phyloP scores from a whole-genome alignment of 1,139 yeast genomes.

The Hansenula lynferdii region DNA sequence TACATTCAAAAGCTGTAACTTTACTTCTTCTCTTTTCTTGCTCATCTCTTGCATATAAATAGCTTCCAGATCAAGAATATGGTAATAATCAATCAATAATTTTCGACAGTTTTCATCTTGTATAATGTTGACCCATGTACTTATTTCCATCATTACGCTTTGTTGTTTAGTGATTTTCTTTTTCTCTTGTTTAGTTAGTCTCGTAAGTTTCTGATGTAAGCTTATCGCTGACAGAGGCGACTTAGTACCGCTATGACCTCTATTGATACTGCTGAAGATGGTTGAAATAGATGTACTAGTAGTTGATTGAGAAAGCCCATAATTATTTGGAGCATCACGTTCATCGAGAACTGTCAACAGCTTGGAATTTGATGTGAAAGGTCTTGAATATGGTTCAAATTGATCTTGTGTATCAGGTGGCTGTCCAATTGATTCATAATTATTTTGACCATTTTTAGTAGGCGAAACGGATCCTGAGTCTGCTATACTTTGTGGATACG shows the following conservation, averaged over 20 bases:
- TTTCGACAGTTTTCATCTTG: slow-evolving; percentile 36
- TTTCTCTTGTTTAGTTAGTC: slow-evolving; percentile 31
- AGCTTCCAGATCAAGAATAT: slow-evolving; percentile 34
- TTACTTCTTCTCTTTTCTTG: slow-evolving; percentile 37
- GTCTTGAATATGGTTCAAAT: neutral
- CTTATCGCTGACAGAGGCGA: slow-evolving; percentile 18
- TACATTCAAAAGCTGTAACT: slow-evolving; percentile 39
- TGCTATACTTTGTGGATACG: too few relatives aligned
- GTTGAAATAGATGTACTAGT: neutral
- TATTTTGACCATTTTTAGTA: too few relatives aligned
- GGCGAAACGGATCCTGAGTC: too few relatives aligned
- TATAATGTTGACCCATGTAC: slow-evolving; percentile 37
- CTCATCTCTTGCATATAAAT: slow-evolving; percentile 26
- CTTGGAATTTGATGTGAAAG: neutral
- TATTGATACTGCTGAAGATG: neutral
- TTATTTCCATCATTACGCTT: slow-evolving; percentile 34
- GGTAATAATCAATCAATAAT: slow-evolving; percentile 36
- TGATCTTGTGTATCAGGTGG: too few relatives aligned
- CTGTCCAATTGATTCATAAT: too few relatives aligned
- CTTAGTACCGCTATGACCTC: too few relatives aligned
- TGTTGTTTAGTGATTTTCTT: slow-evolving; percentile 29
- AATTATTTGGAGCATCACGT: neutral
- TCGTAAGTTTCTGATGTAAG: slow-evolving; percentile 26
- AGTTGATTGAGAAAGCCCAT: neutral
- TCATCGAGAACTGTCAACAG: neutral